phyloP scores from a whole-genome alignment of 306 rosid genomes.

The Prunus davidiana region DNA sequence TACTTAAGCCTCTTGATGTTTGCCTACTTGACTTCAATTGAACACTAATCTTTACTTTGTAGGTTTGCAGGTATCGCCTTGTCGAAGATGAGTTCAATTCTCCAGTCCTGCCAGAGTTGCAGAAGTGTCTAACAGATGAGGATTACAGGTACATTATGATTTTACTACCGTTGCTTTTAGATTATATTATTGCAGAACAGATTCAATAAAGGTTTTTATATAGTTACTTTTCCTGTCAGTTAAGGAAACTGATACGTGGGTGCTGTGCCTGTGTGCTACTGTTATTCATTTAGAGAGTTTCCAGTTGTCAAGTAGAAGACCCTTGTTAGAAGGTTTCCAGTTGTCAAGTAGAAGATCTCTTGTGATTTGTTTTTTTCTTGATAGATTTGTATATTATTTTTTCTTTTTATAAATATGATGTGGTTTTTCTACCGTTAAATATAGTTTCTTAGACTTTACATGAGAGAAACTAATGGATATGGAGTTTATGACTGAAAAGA shows the following conservation, averaged over 20 bases:
- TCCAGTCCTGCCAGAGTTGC: conserved; percentile 67
- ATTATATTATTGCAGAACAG: not conserved
- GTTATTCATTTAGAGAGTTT: not conserved
- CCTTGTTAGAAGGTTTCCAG: too few relatives aligned
- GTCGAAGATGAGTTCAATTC: conserved; percentile 81
- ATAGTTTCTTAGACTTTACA: not conserved
- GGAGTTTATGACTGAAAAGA: not conserved
- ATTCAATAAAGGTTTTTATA: not conserved
- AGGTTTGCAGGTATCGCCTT: conserved; percentile 89
- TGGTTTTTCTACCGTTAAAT: not conserved
- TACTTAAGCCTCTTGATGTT: conserved; percentile 4
- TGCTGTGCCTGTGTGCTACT: not conserved
- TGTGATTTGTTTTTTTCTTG: not conserved
- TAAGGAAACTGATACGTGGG: not conserved
- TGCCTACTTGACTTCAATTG: conserved; percentile 9
- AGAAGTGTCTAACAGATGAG: conserved; percentile 86
- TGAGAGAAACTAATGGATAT: not conserved
- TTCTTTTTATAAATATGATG: not conserved
- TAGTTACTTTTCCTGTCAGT: not conserved
- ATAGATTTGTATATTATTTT: not conserved
- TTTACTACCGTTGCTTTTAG: not conserved
- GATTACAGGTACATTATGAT: conserved; percentile 65
- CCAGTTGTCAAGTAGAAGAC: not conserved
- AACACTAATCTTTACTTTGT: conserved; percentile 32
- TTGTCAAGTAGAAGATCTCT: too few relatives aligned